Evolutionary conservation across 805 yeast species (phyloP), one percentile per base, ranked within the genome.

Genomic region (Candida silvicultrix): DNA sequence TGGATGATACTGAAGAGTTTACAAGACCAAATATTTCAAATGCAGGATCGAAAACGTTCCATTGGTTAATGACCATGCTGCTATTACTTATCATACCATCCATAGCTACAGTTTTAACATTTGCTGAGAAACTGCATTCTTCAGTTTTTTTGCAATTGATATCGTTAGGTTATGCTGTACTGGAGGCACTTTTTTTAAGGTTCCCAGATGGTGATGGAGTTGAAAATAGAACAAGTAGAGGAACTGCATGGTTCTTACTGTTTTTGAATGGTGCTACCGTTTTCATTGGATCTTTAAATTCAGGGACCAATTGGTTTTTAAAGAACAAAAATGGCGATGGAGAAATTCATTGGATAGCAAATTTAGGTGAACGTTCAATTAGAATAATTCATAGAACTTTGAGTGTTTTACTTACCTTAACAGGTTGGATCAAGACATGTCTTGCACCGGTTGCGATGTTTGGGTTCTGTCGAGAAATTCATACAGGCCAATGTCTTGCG

Each of bases 401-500:
- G 1, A 73, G 87, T 4, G 62, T 78, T 9, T 25, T 76, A 18
- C 56, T 69, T 4, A 75, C 73, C 0, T 46, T 81, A 12, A 70
- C 79, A 8, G 94, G 95, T 9, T 88, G 95, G 85, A 83, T 89
- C 10, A 81, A 87, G 52, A 75, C 78, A 29, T 81, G 89, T 43
- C 67, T 92, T 67, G 92, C 95, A 0, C 88, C 92, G 6, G 83
- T 87, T 40, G 85, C 96, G 1, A 60, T 89, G 51, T 78, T 88
- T 52, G 97, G 96, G 2, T 92, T 89, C 64, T 92, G 98, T 66
- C 81, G 88, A 55, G 85, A 76, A 5, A 72, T 64, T 32, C 94
- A 87, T 57, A 81, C 95, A 0, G 98, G 98, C 21, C 98, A 92
- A 66, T 92, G 98, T 64, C 77, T 89, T 37, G 98, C 98, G 0